Conservation (phyloP, 305 asterid genomes). For the Solanum hybrid region DNA sequence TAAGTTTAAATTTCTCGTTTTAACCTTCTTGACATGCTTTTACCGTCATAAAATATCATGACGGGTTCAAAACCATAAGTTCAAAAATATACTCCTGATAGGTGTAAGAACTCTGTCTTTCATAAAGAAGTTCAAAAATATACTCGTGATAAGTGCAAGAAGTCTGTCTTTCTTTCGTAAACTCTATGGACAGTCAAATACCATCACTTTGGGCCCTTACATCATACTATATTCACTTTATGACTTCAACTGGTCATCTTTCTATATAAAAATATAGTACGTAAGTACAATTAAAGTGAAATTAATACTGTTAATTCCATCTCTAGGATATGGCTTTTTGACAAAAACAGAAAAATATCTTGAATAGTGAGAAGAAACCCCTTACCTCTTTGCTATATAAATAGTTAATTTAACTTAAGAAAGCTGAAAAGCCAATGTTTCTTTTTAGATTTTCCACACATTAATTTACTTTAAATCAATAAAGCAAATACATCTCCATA, state of each 20-base stretch:
- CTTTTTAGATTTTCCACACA: neutral
- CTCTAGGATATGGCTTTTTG: neutral
- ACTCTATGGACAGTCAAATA: accelerated
- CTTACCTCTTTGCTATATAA: neutral
- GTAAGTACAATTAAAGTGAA: neutral
- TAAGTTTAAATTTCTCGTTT: neutral
- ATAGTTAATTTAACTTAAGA: neutral
- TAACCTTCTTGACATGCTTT: neutral
- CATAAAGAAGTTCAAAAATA: neutral
- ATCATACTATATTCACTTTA: neutral
- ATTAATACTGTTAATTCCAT: neutral
- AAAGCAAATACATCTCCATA: neutral
- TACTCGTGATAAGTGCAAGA: neutral
- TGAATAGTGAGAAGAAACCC: neutral
- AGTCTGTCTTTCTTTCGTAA: neutral
- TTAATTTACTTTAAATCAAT: neutral
- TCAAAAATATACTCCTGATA: neutral
- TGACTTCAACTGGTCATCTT: neutral
- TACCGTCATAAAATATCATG: neutral
- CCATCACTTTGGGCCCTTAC: neutral
- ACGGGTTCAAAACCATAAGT: neutral
- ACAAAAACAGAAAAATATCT: neutral
- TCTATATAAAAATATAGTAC: neutral
- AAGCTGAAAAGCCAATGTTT: neutral
- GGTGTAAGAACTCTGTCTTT: neutral